Conservation (phyloP, 495 filamentous ascomycete genomes). For the Xylaria nigripes region DNA sequence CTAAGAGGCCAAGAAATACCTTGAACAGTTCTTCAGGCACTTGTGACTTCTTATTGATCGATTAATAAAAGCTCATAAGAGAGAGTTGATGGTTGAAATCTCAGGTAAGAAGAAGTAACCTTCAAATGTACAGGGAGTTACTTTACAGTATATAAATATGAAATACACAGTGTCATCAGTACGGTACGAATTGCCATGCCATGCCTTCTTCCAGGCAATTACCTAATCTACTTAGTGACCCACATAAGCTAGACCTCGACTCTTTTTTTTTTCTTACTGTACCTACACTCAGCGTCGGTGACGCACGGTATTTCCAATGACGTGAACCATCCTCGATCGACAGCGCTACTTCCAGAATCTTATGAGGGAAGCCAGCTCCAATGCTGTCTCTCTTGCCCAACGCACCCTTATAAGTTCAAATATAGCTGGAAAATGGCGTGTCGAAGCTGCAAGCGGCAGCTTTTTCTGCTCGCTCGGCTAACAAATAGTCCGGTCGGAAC, state of each 20-base stretch:
- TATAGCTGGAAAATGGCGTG: conserved; percentile 22
- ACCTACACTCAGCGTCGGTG: not conserved
- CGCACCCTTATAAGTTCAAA: not conserved
- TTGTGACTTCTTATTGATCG: not conserved
- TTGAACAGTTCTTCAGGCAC: not conserved
- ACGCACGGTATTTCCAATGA: conserved; percentile 3
- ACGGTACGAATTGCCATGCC: not conserved
- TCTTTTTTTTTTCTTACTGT: not conserved
- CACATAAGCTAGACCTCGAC: not conserved
- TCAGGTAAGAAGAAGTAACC: not conserved
- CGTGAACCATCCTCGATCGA: conserved; percentile 1
- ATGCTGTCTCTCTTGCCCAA: not conserved
- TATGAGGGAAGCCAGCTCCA: not conserved
- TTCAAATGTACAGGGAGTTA: no score
- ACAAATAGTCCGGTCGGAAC: conserved; percentile 11
- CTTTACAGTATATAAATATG: no score
- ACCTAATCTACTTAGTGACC: not conserved
- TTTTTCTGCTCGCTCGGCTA: conserved; percentile 21
- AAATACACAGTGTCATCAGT: no score
- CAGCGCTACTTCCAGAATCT: not conserved
- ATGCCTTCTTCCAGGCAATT: not conserved
- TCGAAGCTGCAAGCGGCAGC: conserved; percentile 26
- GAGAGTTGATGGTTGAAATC: not conserved
- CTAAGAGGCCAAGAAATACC: not conserved
- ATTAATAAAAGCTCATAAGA: not conserved